These are phyloP conservation scores for Pythium insidiosum DNA, from an alignment of 352 stramenopile genomes.

Conservation along the genomic window DNA sequence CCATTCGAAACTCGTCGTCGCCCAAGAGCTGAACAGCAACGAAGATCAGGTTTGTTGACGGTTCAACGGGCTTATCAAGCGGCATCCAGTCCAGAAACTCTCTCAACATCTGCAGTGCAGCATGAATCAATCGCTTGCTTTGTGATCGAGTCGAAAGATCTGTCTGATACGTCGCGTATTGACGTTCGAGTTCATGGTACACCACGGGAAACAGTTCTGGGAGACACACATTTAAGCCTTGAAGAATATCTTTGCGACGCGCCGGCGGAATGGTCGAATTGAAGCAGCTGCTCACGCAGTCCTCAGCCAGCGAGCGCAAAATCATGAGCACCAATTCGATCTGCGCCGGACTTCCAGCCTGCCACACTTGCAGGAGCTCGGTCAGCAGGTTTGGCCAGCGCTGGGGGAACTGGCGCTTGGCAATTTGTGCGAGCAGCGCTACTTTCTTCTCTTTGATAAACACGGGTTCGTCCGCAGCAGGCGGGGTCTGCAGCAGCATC, in stretches of 20 bases:
- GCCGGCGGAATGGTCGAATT: conserved; percentile 70
- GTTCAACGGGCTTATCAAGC: conserved; percentile 44
- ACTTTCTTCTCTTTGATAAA: conserved; percentile 81
- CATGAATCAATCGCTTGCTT: conserved; percentile 52
- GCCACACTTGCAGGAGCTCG: conserved; percentile 58
- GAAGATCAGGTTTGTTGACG: conserved; percentile 50
- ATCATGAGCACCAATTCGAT: conserved; percentile 68
- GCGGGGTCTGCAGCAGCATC: conserved; percentile 28
- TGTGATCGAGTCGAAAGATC: conserved; percentile 12
- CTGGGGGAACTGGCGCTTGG: conserved; percentile 79
- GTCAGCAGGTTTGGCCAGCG: conserved; percentile 62
- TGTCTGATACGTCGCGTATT: conserved; percentile 46
- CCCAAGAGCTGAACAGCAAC: conserved; percentile 53
- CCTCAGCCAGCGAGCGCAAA: conserved; percentile 62
- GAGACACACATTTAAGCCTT: conserved; percentile 67
- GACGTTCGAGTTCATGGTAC: conserved; percentile 68
- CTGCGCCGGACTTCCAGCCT: conserved; percentile 26
- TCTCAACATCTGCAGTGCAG: conserved; percentile 61
- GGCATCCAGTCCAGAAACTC: conserved; percentile 83
- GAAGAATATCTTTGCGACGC: conserved; percentile 69
- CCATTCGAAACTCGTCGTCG: conserved; percentile 39
- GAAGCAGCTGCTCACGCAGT: conserved; percentile 75
- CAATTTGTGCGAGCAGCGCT: conserved; percentile 54
- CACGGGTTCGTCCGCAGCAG: conserved; percentile 31
- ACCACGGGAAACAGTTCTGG: conserved; percentile 58